Base-by-base conservation (phyloP, 495 filamentous ascomycete genomes). In the Aspergillus indologenus region DNA sequence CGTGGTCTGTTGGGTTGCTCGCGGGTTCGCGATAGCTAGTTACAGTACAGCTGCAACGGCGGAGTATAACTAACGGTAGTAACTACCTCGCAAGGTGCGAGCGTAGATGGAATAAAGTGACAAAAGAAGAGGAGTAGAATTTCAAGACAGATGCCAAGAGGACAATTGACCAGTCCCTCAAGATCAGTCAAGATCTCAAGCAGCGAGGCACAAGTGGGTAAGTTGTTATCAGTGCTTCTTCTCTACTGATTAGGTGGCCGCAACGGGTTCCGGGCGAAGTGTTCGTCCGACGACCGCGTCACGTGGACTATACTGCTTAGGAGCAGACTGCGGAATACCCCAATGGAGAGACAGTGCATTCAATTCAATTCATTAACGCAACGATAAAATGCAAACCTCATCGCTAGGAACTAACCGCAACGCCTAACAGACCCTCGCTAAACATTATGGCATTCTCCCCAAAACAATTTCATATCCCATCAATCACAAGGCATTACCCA, bases 161-260 rank as follows among this genome's bases (percentile, higher is more conserved):
- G 26, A 15, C 44, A 34, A 19, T 8, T 14, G 2, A 12, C 15
- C n/a, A 14, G n/a, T n/a, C 17, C 9, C 61, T 63, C 61, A 51
- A 63, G 61, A 63, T 61, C 60, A 61, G 55, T 49, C 20, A 63
- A 63, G 56, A 59, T 29, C 61, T 61, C 60, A 61, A 61, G n/a
- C 23, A 50, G 48, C 11, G 19, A 17, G 8, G 44, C 43, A 24
- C 4, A 9, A 29, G 26, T 29, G 3, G 26, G 26, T 29, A 9
- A 29, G 26, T 9, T 29, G 26, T 29, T 29, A 29, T 29, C 20
- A 52, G 20, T 29, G 48, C n/a, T 24, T 26, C 8, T 26, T n/a
- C 22, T 52, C 12, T 5, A 53, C 58, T 40, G 61, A 56, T 63
- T 53, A 60, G 57, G 57, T 60, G 61, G 57, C 61, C 57, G 53